Percentiles rank a stretch among this genome's conserved stretches.
phyloP scores from a whole-genome alignment of 306 rosid genomes.

The Astragalus membranaceus region DNA sequence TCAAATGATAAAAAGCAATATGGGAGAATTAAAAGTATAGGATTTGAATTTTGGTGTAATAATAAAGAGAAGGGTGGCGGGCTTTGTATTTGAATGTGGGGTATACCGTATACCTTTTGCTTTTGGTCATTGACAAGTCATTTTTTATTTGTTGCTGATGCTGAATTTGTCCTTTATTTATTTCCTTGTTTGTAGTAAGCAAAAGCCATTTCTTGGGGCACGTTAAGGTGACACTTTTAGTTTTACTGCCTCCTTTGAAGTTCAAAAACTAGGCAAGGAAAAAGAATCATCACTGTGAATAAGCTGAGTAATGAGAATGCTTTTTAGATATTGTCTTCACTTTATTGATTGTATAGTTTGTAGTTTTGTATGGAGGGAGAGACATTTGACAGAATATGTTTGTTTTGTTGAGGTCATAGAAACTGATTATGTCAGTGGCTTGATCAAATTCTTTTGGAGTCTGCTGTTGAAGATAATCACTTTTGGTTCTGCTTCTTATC shows the following conservation, averaged over 20 bases:
- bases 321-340: background rate
- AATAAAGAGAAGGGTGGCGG: constrained; percentile 54
- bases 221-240: constrained; percentile 11
- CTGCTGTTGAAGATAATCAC: constrained; percentile 26
- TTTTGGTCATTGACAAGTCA: constrained; percentile 48
- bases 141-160: background rate
- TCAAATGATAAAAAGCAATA: constrained; percentile 9
- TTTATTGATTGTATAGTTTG: constrained; percentile 10
- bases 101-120: background rate
- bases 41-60: constrained; percentile 37
- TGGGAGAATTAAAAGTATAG: constrained; percentile 12
- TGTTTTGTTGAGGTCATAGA: background rate
- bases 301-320: background rate
- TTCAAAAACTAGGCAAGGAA: constrained; percentile 16
- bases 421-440: constrained; percentile 17
- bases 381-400: constrained; percentile 26
- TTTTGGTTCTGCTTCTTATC: constrained; percentile 21
- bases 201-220: constrained; percentile 22
- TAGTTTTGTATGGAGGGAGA: constrained; percentile 22
- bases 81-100: constrained; percentile 70
- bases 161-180: constrained; percentile 25
- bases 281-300: background rate
- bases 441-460: constrained; percentile 26
- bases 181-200: constrained; percentile 20
- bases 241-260: background rate